Base-by-base conservation (phyloP, 2,329 filamentous ascomycete genomes). In the Monilinia laxa region DNA sequence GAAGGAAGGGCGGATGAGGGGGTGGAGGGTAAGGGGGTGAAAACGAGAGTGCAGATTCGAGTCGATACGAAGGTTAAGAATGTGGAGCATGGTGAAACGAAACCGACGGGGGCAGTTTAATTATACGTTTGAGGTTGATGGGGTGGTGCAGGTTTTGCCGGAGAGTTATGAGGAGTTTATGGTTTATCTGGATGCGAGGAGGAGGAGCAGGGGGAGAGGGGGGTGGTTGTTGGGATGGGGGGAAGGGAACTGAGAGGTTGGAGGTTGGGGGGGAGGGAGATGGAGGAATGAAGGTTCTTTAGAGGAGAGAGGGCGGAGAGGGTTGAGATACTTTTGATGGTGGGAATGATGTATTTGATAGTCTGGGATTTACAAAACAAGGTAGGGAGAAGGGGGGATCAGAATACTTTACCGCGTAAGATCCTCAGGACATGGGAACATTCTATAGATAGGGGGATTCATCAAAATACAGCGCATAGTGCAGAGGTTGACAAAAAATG, bases 91-190 rank as follows among this genome's bases (percentile, higher is more conserved):
- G 87, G 86, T 7, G 82, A 82, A 67, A 84, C 84, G 65, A 90
- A 88, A 73, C 86, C 87, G 3, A 90, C 88, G 0, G 89, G 89
- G 89, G 0, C 86, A 87, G 70, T 91, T 91, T 78, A 89, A 90
- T 73, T 91, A 91, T 73, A 90, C 88, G 0, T 91, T 91, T 74
- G 81, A 83, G 64, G 87, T 90, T 2, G 84, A 87, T 65, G 85
- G 82, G 73, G 84, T 88, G 71, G 81, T 90, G 56, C 83, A 86
- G 72, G 85, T 91, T 25, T 85, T 90, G 80, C 89, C 89, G 4
- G 72, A 76, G 70, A 75, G 73, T 1, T 79, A 79, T 70, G 72
- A 70, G 5, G 71, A 79, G 70, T 77, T 78, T 68, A 76, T 79
- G 71, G 73, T 76, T 67, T 79, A 75, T 68, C 71, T 79, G 45